Conservation (phyloP, 805 yeast species). For the Candida arabinofermentans region DNA sequence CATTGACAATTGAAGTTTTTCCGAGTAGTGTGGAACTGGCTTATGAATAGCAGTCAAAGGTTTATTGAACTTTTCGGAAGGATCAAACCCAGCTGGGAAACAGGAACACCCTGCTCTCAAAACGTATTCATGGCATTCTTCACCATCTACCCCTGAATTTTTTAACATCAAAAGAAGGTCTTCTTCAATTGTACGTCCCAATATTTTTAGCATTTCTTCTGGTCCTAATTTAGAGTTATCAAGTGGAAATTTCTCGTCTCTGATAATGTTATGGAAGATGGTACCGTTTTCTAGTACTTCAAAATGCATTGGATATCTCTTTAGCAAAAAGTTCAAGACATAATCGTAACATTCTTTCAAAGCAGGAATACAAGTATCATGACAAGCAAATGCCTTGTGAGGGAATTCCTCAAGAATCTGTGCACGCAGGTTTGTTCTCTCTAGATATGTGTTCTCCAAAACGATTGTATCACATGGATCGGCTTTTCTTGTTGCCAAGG, state of each 20-base stretch:
- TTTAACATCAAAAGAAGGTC: conserved; percentile 55
- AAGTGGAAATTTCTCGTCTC: conserved; percentile 36
- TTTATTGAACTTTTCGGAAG: conserved; percentile 45
- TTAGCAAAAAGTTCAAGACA: conserved; percentile 31
- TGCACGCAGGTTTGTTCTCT: conserved; percentile 38
- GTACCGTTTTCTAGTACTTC: conserved; percentile 13
- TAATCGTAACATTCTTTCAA: conserved; percentile 47
- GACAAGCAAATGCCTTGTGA: conserved; percentile 32
- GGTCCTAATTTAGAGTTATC: conserved; percentile 10
- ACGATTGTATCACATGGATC: conserved; percentile 53
- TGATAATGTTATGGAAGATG: conserved; percentile 36
- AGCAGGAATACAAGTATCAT: conserved; percentile 32
- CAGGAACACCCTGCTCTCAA: conserved; percentile 54
- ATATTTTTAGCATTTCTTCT: conserved; percentile 13
- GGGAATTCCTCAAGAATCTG: conserved; percentile 30
- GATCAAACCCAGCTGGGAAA: conserved; percentile 74
- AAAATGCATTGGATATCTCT: conserved; percentile 55
- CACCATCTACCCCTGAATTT: conserved; percentile 31
- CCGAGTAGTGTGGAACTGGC: conserved; percentile 67
- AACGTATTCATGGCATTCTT: conserved; percentile 49
- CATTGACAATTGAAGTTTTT: conserved; percentile 59
- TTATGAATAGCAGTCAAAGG: conserved; percentile 59
- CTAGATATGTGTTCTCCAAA: conserved; percentile 56
- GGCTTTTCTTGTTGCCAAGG: conserved; percentile 55
- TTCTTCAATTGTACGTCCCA: conserved; percentile 46